Percentiles rank a stretch among this genome's conserved stretches.
Conservation (phyloP, 345 rosid genomes). For the Hibiscus trionum region DNA sequence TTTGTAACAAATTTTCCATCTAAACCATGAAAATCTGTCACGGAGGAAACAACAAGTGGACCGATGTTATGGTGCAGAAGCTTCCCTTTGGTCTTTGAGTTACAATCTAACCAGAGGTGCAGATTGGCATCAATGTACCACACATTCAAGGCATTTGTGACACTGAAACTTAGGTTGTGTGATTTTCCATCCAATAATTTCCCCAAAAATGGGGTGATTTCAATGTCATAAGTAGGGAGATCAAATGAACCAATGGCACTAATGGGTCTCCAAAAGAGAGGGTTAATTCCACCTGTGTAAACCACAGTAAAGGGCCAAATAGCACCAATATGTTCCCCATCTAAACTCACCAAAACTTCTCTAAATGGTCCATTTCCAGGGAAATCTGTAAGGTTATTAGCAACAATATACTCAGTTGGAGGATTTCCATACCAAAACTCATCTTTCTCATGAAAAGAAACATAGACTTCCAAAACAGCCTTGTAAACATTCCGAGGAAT, state of each 20-base stretch:
- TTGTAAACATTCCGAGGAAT: not conserved
- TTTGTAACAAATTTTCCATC: slow-evolving; percentile 49
- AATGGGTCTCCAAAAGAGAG: slow-evolving; percentile 78
- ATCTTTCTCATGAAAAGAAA: slow-evolving; percentile 29
- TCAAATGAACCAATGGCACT: slow-evolving; percentile 74
- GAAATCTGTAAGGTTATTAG: slow-evolving; percentile 38
- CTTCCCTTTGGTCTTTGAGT: slow-evolving; percentile 42
- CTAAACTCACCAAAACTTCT: slow-evolving; percentile 71
- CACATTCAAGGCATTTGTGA: slow-evolving; percentile 69
- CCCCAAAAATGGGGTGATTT: slow-evolving; percentile 61
- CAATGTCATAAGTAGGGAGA: slow-evolving; percentile 75
- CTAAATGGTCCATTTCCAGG: slow-evolving; percentile 86
- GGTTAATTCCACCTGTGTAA: slow-evolving; percentile 74
- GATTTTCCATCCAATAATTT: slow-evolving; percentile 53
- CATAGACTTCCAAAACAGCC: not conserved
- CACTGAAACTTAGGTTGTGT: slow-evolving; percentile 55
- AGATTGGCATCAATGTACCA: slow-evolving; percentile 83
- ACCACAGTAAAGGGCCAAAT: slow-evolving; percentile 87
- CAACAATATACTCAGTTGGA: slow-evolving; percentile 57
- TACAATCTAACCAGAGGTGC: slow-evolving; percentile 71
- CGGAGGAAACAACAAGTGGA: slow-evolving; percentile 28
- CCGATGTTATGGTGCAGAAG: slow-evolving; percentile 32
- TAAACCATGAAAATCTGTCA: slow-evolving; percentile 35
- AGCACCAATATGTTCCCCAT: slow-evolving; percentile 53
- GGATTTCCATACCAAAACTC: slow-evolving; percentile 76